Evolutionary conservation across 257 asterid genomes (phyloP).

Genomic region (Anisodus tanguticus): DNA sequence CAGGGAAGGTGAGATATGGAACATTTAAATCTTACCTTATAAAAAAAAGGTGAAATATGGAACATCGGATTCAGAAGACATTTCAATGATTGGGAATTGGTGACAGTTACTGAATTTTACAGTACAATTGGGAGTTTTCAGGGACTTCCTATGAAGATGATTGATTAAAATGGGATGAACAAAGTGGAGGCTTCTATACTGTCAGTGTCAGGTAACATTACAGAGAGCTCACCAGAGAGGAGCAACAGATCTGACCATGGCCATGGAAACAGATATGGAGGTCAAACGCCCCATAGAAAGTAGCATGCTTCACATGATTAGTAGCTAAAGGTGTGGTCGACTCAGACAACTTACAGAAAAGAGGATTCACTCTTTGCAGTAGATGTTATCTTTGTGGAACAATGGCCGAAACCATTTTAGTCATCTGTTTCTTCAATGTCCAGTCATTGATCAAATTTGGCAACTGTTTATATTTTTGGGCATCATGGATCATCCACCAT

Average conservation of each 20-base stretch:
- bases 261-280: not conserved
- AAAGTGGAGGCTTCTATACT: slow-evolving; percentile 14
- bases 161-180: not conserved
- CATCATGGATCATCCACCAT: not conserved
- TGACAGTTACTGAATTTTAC: not conserved
- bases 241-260: not conserved
- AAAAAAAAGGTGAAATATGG: not conserved
- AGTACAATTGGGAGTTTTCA: not conserved
- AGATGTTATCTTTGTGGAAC: not conserved
- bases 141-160: not conserved
- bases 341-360: not conserved
- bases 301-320: not conserved
- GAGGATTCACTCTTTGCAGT: not conserved
- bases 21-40: too few relatives aligned
- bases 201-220: too few relatives aligned
- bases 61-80: slow-evolving; percentile 1
- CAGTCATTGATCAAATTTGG: not conserved
- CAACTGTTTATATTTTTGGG: not conserved
- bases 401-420: not conserved
- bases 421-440: not conserved
- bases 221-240: not conserved
- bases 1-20: not conserved
- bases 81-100: not conserved
- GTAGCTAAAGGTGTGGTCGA: not conserved
- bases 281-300: not conserved